phyloP scores from a whole-genome alignment of 305 asterid species.

The Plantago coronopus region DNA sequence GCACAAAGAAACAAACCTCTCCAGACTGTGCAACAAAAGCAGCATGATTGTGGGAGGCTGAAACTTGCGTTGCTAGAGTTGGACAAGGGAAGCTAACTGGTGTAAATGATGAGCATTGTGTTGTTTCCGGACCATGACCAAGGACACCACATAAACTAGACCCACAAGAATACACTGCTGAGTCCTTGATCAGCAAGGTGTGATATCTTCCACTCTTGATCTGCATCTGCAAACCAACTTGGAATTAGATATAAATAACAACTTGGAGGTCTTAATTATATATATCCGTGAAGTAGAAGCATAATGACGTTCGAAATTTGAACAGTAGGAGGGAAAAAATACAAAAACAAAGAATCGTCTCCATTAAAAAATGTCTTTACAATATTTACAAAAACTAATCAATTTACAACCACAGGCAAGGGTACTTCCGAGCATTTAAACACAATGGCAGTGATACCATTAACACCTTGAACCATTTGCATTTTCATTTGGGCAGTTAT shows the following conservation, averaged over 20 bases:
- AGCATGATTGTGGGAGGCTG: slow-evolving; percentile 83
- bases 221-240: slow-evolving; percentile 61
- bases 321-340: no score
- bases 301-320: background rate
- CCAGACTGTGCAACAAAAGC: slow-evolving; percentile 74
- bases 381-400: no score
- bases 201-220: slow-evolving; percentile 80
- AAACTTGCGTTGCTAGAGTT: slow-evolving; percentile 59
- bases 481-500: no score
- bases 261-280: background rate
- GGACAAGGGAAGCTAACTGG: slow-evolving; percentile 55
- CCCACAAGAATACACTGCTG: slow-evolving; percentile 70
- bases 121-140: slow-evolving; percentile 82
- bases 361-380: no score
- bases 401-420: no score
- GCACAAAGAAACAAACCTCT: slow-evolving; percentile 45
- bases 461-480: no score
- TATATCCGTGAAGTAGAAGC: background rate
- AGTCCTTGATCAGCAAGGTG: slow-evolving; percentile 62
- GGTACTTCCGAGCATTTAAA: no score
- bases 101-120: slow-evolving; percentile 65
- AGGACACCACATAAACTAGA: slow-evolving; percentile 87
- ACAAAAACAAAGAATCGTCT: no score
- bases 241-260: slow-evolving; percentile 26
- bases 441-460: no score